Base-by-base conservation (phyloP, 148 eudicot species). In the Spergularia marina region DNA sequence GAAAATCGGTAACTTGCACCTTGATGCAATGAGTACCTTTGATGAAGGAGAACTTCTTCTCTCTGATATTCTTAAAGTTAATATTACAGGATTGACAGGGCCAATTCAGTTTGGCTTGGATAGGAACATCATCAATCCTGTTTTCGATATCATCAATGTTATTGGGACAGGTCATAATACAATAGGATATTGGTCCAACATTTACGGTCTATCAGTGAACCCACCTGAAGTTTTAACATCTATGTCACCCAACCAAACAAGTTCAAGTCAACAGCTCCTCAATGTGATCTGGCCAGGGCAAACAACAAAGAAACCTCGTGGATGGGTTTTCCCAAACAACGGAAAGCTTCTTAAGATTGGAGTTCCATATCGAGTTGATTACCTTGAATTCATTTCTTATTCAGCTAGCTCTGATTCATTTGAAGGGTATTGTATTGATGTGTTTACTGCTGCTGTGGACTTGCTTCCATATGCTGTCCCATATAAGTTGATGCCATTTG, bases 111-210 rank as follows among this genome's bases (percentile, higher is more conserved):
- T 83, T 77, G 78, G 76, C 65, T 36, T 78, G 2, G 80, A 86
- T 54, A 82, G 76, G 77, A 81, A 85, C 44, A 63, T 86, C 71
- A 36, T 79, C 18, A 80, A 34, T 70, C 94, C 97, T 39, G 77
- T 90, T 62, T 93, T 65, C 73, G 97, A 93, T 56, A 79, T 91
- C 60, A 79, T 93, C 66, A 93, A 93, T 79, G 90, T 91, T 23
- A 70, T 88, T 41, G 98, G 97, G 10, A 84, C 84, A 0, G 90
- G 92, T 11, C 70, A 82, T 74, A 78, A 69, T 62, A 79, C 40
- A 23, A 70, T 93, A 55, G 98, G 98, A 41, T 91, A 89, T 73
- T 93, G 98, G 98, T 87, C 87, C 9, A 91, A 87, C 65, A 71
- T 68, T 63, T 88, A 86, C 7, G 90, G 98, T 8, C 74, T 93